These are phyloP conservation scores for Tetrahymena elliotti DNA, from an alignment of 73 alveolate species.

Conservation along the genomic window DNA sequence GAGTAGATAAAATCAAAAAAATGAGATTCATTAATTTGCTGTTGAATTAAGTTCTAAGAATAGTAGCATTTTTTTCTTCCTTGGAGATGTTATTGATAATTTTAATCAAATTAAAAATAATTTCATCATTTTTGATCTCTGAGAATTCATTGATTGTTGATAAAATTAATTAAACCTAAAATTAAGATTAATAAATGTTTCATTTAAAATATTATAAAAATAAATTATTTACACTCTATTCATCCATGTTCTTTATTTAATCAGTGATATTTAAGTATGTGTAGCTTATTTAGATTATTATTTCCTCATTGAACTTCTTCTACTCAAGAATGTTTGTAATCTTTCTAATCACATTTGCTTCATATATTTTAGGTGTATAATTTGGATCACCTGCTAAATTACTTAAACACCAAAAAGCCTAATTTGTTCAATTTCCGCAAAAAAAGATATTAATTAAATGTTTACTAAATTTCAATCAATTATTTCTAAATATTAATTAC, in stretches of 20 bases:
- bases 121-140: not conserved
- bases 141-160: not conserved
- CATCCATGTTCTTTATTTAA: not conserved
- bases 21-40: not conserved
- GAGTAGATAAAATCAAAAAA: not conserved
- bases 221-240: not conserved
- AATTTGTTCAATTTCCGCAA: not conserved
- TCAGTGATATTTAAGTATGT: not conserved
- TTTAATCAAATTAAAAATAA: not conserved
- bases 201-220: not conserved
- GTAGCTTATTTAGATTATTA: not conserved
- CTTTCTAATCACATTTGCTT: not conserved
- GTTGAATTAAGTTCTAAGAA: not conserved
- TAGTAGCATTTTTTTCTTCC: not conserved
- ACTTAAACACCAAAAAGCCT: constrained; percentile 1
- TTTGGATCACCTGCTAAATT: not conserved
- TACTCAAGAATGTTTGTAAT: not conserved
- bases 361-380: not conserved
- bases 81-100: not conserved
- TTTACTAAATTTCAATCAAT: not conserved
- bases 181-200: not conserved
- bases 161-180: not conserved
- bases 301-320: not conserved
- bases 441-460: not conserved
- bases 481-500: not conserved